Percentiles rank a stretch among this genome's conserved stretches.
phyloP scores from a whole-genome alignment of 2,329 filamentous ascomycete species.

The Alternaria solani region DNA sequence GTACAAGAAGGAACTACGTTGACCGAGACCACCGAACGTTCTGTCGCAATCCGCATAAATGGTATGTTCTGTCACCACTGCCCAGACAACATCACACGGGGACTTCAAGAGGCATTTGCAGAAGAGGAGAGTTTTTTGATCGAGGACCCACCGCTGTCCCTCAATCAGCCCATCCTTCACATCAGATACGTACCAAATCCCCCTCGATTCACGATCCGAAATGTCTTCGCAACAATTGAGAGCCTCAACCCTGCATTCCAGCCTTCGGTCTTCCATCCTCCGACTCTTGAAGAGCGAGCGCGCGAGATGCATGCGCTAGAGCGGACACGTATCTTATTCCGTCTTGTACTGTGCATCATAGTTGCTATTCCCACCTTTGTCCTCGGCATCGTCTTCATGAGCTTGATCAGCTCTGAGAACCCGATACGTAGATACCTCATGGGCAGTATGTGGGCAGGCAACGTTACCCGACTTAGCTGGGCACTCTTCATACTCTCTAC shows the following conservation, averaged over 20 bases:
- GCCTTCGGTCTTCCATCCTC: constrained; percentile 78
- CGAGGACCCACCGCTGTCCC: constrained; percentile 62
- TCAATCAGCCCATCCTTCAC: constrained; percentile 70
- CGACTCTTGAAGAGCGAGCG: constrained; percentile 83
- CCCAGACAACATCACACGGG: constrained; percentile 60
- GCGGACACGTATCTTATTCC: constrained; percentile 70
- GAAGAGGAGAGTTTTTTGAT: constrained; percentile 58
- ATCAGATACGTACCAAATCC: constrained; percentile 74
- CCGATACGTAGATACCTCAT: constrained; percentile 71
- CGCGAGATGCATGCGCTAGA: constrained; percentile 75
- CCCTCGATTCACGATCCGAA: constrained; percentile 76
- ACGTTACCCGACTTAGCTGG: constrained; percentile 78
- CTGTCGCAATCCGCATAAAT: constrained; percentile 48
- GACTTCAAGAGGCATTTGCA: constrained; percentile 61
- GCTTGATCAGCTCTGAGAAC: constrained; percentile 70
- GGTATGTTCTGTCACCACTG: constrained; percentile 60
- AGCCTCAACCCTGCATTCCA: constrained; percentile 71
- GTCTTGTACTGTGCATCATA: constrained; percentile 73
- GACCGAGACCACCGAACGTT: constrained; percentile 30
- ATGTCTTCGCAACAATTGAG: constrained; percentile 73
- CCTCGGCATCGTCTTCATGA: constrained; percentile 92
- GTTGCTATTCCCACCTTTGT: constrained; percentile 83
- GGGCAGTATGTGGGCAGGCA: constrained; percentile 72
- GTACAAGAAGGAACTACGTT: constrained; percentile 10
- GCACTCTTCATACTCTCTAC: constrained; percentile 82